phyloP scores from a whole-genome alignment of 805 yeast species.

The Wickerhamiella hasegawae region DNA sequence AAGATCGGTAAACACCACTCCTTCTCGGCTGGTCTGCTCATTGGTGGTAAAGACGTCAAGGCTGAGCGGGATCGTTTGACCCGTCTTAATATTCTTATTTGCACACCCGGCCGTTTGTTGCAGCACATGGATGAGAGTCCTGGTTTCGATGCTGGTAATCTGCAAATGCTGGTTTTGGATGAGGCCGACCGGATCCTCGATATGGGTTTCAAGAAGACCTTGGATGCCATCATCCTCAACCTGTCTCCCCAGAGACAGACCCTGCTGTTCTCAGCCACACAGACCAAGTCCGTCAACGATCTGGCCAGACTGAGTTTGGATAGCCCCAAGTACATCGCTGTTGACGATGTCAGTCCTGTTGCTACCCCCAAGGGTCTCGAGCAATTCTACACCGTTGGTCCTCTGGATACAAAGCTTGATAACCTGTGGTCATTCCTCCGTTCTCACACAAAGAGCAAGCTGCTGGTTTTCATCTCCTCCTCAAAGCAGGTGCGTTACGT shows the following conservation, averaged over 20 bases:
- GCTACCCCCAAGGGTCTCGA: constrained; percentile 74
- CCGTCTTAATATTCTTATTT: constrained; percentile 65
- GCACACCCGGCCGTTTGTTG: constrained; percentile 81
- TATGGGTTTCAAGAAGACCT: constrained; percentile 77
- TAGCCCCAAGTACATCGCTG: constrained; percentile 44
- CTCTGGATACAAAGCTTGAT: constrained; percentile 69
- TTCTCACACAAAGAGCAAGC: constrained; percentile 64
- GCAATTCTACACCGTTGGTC: constrained; percentile 62
- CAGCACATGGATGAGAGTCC: constrained; percentile 87
- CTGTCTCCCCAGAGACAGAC: constrained; percentile 75
- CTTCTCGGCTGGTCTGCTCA: constrained; percentile 79
- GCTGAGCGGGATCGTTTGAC: constrained; percentile 69
- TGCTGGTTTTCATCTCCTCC: constrained; percentile 70
- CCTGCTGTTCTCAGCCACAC: constrained; percentile 74
- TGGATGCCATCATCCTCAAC: constrained; percentile 65
- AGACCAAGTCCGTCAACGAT: constrained; percentile 65
- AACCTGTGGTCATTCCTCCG: constrained; percentile 74
- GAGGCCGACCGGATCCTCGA: constrained; percentile 89
- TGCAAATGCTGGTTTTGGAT: constrained; percentile 69
- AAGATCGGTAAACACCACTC: constrained; percentile 60
- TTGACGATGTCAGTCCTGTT: constrained; percentile 21
- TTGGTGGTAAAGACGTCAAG: constrained; percentile 82
- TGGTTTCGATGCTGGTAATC: constrained; percentile 55
- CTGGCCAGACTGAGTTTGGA: constrained; percentile 64
- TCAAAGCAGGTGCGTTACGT: constrained; percentile 84